These are phyloP conservation scores for Leccinum griseonigrum DNA, from an alignment of 1,284 basidiomycete species.

Conservation along the genomic window DNA sequence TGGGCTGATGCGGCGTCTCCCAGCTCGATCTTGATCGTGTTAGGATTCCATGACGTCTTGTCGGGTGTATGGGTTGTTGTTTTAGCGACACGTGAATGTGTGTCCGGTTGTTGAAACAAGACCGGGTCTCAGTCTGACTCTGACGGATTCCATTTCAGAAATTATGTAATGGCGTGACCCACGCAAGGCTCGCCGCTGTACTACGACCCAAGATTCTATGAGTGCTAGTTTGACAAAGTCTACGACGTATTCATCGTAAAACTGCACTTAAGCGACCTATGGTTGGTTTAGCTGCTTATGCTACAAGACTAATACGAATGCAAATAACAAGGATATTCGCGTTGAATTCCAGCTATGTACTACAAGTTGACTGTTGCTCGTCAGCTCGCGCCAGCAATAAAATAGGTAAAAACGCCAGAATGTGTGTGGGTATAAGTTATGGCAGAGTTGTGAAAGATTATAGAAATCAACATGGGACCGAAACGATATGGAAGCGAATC, in stretches of 20 bases:
- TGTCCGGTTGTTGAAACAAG: too few species aligned
- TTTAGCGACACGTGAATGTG: constrained; percentile 78
- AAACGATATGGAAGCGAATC: background rate
- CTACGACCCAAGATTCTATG: too few species aligned
- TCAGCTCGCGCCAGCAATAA: constrained; percentile 2
- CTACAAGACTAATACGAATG: constrained; percentile 23
- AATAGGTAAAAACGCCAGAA: constrained; percentile 2
- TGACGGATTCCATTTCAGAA: too few species aligned
- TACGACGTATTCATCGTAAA: background rate
- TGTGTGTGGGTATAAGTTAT: constrained; percentile 18
- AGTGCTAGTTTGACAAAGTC: background rate
- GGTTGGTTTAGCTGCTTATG: constrained; percentile 20
- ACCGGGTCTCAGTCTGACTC: too few species aligned
- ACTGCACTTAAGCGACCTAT: background rate
- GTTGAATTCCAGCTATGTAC: background rate
- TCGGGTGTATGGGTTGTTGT: constrained; percentile 57
- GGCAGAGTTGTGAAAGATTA: constrained; percentile 13
- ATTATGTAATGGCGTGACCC: too few species aligned
- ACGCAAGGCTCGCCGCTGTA: too few species aligned
- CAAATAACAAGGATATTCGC: constrained; percentile 6
- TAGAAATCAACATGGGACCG: constrained; percentile 1
- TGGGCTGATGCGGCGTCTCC: constrained; percentile 87
- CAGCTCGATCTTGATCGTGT: constrained; percentile 78
- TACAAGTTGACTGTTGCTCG: constrained; percentile 5
- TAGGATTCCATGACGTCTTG: constrained; percentile 41